A percentile compares a stretch with the other conserved stretches of the same genome.
phyloP scores from a whole-genome alignment of 805 yeast species.

The Komagataella populi region DNA sequence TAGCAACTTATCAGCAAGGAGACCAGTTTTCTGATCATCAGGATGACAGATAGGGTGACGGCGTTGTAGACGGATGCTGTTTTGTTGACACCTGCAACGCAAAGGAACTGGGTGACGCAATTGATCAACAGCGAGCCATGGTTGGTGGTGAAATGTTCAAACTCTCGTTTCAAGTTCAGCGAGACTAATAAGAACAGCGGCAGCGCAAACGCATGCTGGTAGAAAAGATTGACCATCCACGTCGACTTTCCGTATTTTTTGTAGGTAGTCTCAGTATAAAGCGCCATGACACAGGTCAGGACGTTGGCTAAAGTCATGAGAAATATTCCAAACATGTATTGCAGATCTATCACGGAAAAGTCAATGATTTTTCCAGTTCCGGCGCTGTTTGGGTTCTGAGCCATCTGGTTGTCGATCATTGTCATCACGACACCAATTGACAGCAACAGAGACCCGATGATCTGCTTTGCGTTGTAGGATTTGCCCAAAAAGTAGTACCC shows the following conservation, averaged over 20 bases:
- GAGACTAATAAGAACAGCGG: constrained; percentile 33
- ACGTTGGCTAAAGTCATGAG: constrained; percentile 33
- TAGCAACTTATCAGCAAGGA: constrained; percentile 43
- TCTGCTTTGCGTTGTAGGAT: constrained; percentile 29
- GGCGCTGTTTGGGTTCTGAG: neutral
- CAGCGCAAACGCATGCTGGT: constrained; percentile 39
- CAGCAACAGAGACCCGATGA: constrained; percentile 34
- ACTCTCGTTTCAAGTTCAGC: constrained; percentile 10
- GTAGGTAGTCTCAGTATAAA: constrained; percentile 39
- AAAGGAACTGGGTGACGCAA: constrained; percentile 40
- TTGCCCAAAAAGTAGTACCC: constrained; percentile 35
- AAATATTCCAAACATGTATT: constrained; percentile 20
- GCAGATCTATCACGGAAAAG: neutral
- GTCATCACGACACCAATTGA: constrained; percentile 40
- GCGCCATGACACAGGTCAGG: constrained; percentile 41
- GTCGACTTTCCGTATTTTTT: constrained; percentile 31
- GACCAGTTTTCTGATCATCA: constrained; percentile 46
- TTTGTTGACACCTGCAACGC: constrained; percentile 56
- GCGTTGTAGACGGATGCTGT: constrained; percentile 47
- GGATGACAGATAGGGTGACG: constrained; percentile 45
- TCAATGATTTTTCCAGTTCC: neutral
- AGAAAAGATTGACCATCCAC: constrained; percentile 58
- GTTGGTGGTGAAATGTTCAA: constrained; percentile 3
- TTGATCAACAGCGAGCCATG: constrained; percentile 22
- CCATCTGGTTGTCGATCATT: constrained; percentile 11